Percentiles rank a stretch among this genome's conserved stretches.
Evolutionary conservation across 2,329 filamentous ascomycete species (phyloP).

Genomic region (Penicillium sp.): DNA sequence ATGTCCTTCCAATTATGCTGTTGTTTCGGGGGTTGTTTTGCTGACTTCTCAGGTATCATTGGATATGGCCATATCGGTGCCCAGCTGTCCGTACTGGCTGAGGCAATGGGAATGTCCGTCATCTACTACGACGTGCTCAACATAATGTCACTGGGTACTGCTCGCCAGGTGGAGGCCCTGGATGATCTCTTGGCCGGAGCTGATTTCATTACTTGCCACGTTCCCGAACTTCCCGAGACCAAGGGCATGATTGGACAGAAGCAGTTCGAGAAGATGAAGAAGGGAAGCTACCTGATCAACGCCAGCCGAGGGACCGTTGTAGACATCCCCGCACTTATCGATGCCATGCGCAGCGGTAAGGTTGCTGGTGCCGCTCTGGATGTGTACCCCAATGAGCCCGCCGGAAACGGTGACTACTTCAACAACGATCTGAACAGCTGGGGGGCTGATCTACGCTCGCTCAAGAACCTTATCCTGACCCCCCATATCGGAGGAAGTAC

Average conservation of each 20-base stretch:
- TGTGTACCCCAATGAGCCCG: slow-evolving; percentile 91
- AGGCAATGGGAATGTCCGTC: slow-evolving; percentile 96
- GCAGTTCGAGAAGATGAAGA: slow-evolving; percentile 86
- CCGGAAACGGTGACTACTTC: slow-evolving; percentile 93
- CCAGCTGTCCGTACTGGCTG: slow-evolving; percentile 89
- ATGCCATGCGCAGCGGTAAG: slow-evolving; percentile 80
- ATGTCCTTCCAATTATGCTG: neutral
- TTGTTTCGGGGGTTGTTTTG: neutral
- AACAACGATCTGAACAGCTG: slow-evolving; percentile 76
- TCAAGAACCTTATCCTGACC: slow-evolving; percentile 92
- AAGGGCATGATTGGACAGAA: slow-evolving; percentile 81
- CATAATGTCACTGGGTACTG: slow-evolving; percentile 88
- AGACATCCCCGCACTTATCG: slow-evolving; percentile 86
- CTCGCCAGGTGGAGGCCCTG: slow-evolving; percentile 75
- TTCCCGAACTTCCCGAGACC: slow-evolving; percentile 89
- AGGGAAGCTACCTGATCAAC: slow-evolving; percentile 91
- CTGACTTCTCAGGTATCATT: slow-evolving; percentile 65
- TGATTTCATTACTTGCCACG: slow-evolving; percentile 93
- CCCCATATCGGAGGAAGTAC: slow-evolving; percentile 97
- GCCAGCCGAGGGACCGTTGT: slow-evolving; percentile 91
- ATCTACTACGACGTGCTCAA: slow-evolving; percentile 96
- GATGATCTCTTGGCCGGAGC: slow-evolving; percentile 72
- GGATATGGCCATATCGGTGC: slow-evolving; percentile 97
- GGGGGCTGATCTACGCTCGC: slow-evolving; percentile 76
- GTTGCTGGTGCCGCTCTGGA: slow-evolving; percentile 93